phyloP scores from a whole-genome alignment of 495 filamentous ascomycete genomes.

The Talaromyces nanjingensis region DNA sequence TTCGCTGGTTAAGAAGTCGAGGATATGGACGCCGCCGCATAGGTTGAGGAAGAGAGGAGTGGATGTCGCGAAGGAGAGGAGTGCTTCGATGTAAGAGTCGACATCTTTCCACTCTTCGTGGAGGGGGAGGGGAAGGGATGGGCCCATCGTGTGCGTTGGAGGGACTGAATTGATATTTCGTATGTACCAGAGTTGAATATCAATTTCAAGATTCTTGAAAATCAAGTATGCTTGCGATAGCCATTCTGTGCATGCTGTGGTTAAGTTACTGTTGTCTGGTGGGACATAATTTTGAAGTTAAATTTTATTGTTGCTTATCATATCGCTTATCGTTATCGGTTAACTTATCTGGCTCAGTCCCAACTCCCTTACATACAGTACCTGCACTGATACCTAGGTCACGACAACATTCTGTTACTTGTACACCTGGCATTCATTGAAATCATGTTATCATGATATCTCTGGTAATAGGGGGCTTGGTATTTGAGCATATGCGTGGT shows the following conservation, averaged over 20 bases:
- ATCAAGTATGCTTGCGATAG: neutral
- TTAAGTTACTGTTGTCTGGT: neutral
- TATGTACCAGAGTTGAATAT: neutral
- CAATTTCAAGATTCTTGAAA: neutral
- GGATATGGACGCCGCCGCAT: slow-evolving; percentile 88
- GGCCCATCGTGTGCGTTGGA: slow-evolving; percentile 29
- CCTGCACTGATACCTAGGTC: too few species aligned
- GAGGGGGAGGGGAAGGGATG: slow-evolving; percentile 49
- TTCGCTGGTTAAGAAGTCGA: slow-evolving; percentile 90
- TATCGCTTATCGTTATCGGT: neutral
- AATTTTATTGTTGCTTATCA: neutral
- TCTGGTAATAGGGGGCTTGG: too few species aligned
- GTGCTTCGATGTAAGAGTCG: slow-evolving; percentile 69
- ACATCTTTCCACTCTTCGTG: slow-evolving; percentile 45
- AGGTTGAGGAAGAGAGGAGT: slow-evolving; percentile 76
- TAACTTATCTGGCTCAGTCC: too few species aligned
- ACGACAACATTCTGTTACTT: too few species aligned
- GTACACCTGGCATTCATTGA: too few species aligned
- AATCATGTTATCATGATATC: too few species aligned
- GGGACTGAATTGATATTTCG: neutral
- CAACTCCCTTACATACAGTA: too few species aligned
- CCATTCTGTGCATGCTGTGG: neutral
- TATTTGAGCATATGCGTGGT: too few species aligned
- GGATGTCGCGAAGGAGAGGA: slow-evolving; percentile 68
- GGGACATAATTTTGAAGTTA: neutral